Conservation (phyloP, 2,329 filamentous ascomycete genomes). For the Cercospora sp. region DNA sequence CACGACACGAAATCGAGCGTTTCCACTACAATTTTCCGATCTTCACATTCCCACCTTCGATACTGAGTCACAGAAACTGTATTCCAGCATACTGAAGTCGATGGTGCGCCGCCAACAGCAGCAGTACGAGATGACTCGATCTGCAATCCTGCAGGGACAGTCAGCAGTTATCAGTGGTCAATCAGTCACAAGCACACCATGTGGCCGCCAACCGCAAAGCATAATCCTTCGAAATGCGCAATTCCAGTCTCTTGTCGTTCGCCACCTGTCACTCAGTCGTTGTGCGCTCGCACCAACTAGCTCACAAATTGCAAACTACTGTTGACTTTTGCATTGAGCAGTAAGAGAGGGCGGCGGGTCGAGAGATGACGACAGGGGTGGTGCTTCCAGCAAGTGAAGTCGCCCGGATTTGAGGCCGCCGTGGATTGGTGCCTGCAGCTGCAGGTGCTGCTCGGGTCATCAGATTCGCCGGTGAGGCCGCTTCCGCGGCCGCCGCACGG, state of each 20-base stretch:
- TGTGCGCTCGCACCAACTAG: background rate
- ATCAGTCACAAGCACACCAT: background rate
- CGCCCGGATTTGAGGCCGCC: conserved; percentile 10
- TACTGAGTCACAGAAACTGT: background rate
- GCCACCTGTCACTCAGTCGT: too few species aligned
- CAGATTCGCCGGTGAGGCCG: conserved; percentile 3
- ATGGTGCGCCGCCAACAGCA: background rate
- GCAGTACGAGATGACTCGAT: conserved; percentile 3
- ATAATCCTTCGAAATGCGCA: background rate
- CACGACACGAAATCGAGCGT: background rate
- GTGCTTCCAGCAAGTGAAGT: conserved; percentile 9
- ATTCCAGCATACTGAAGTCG: background rate
- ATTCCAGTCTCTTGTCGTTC: too few species aligned
- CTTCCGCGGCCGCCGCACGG: background rate
- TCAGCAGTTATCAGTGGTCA: background rate
- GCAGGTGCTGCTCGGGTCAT: conserved; percentile 2
- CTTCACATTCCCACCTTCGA: background rate
- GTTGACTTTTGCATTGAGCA: background rate
- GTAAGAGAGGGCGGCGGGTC: background rate
- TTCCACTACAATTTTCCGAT: background rate
- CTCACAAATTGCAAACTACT: background rate
- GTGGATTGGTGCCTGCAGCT: conserved; percentile 4
- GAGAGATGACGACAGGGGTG: background rate
- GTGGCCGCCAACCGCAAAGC: background rate
- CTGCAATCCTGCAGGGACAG: background rate